Evolutionary conservation across 163 green algal species (phyloP), one percentile per base, ranked within the genome.

Genomic region (Scenedesmus sp.): DNA sequence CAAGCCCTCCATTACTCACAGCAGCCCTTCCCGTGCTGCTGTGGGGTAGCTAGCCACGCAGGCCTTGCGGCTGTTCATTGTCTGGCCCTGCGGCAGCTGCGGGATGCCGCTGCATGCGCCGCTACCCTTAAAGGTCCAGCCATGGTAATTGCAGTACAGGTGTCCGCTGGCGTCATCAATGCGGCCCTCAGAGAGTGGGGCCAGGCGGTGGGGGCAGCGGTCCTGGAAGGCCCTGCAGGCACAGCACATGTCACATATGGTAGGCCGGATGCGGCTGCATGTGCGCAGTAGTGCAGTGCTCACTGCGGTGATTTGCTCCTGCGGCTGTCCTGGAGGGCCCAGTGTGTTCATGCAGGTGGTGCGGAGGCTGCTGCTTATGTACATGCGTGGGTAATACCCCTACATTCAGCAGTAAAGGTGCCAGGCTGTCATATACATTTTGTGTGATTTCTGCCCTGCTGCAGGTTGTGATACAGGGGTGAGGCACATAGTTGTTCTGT

Each of bases 61-160:
- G 9, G 86, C 26, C 18, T 59, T 84, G 66, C 10, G 12, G 67
- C 52, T 67, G 86, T 54, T 90, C 16, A 90, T 60, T 56, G 55
- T 59, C 0, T 79, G 56, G 9, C 88, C 77, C 3, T 76, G 23
- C 4, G 73, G 73, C 23, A 91, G 88, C 60, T 91, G 88, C 18
- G 88, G 88, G 5, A 91, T 87, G 74, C 16, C 9, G 74, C 20
- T 91, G 88, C 88, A 91, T 3, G 26, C n/a, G 8, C 88, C 88
- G 9, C 8, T 34, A 23, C 86, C 86, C 6, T 86, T 9, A 26
- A 90, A 93, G 15, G 57, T 70, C 77, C 91, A 93, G 54, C 87
- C 91, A 70, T 94, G 88, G 34, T 93, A 94, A 82, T 74, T 87
- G 88, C 91, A 94, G 15, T 91, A 89, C 60, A 94, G 88, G 13